Evolutionary conservation across 768 basidiomycete genomes (phyloP).

Genomic region (Amanita phalloides): DNA sequence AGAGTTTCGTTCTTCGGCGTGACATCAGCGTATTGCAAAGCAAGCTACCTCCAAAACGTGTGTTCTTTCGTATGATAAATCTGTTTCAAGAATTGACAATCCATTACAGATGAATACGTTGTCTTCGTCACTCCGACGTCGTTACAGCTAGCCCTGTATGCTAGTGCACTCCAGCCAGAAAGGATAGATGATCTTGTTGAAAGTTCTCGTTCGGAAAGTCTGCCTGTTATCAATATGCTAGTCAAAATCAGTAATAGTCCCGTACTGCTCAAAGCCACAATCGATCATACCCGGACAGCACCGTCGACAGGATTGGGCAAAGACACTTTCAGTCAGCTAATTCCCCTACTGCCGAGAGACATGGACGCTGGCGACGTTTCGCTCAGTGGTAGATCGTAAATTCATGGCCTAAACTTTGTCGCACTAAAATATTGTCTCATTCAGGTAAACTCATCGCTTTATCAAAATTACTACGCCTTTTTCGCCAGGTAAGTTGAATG

Average conservation of each 20-base stretch:
- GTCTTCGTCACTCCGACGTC: conserved; percentile 86
- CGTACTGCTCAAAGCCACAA: conserved; percentile 71
- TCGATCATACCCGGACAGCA: conserved; percentile 45
- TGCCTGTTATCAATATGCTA: conserved; percentile 69
- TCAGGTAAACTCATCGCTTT: conserved; percentile 69
- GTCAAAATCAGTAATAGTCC: conserved; percentile 94
- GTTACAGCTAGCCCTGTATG: conserved; percentile 76
- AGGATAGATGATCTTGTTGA: conserved; percentile 59
- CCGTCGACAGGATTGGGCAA: conserved; percentile 10
- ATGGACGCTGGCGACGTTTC: conserved; percentile 60
- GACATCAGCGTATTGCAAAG: conserved; percentile 75
- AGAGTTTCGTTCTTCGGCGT: conserved; percentile 84
- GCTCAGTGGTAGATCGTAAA: conserved; percentile 56
- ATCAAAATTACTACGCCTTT: conserved; percentile 45
- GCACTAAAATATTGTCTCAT: background rate
- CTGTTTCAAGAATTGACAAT: background rate
- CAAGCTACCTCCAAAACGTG: conserved; percentile 83
- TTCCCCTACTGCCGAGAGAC: conserved; percentile 46
- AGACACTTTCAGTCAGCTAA: conserved; percentile 21
- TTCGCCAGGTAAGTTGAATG: conserved; percentile 39
- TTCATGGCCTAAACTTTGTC: background rate
- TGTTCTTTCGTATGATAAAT: conserved; percentile 13
- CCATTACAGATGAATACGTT: conserved; percentile 84
- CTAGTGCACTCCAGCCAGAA: conserved; percentile 61
- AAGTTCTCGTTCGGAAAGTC: conserved; percentile 64